Evolutionary conservation across 169 alveolate species (phyloP), one percentile per base, ranked within the genome.

Genomic region (Plasmodium blacklocki): DNA sequence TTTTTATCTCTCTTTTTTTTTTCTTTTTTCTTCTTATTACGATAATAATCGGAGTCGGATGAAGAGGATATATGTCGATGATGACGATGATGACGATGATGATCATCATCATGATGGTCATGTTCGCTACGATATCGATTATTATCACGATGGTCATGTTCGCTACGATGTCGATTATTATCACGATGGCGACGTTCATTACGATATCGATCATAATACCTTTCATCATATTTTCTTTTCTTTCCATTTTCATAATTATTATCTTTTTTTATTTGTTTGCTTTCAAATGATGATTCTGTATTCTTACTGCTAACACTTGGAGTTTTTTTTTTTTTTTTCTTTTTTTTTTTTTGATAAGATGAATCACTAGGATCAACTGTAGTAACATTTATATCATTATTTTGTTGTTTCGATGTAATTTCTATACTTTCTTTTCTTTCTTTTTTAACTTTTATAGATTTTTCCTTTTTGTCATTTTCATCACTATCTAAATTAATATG

Each of bases 351-450:
- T 56, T 14, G 12, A 56, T 56, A 56, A 5, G 64, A 56, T 2
- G 64, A 56, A 56, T 56, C 64, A 56, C 64, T 56, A 56, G 7
- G 21, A 56, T 56, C 21, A 43, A 9, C 6, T 72, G 47, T 43
- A 19, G 23, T 62, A 43, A 29, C 49, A 23, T 52, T 52, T 26
- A 5, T 47, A 7, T 45, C 15, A 18, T 12, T 15, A 14, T 39
- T 39, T 39, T 5, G 1, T 39, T 39, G 47, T 39, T 39, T 39
- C 5, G 47, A 39, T 39, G 11, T 39, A 39, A 5, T 39, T 39
- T 39, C 9, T 39, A 39, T 39, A 39, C 9, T 56, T 29, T 49
- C 12, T n/a, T 43, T 15, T 14, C 21, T 68, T 7, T 66, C 39
- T 19, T 54, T n/a, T 15, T 47, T 18, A 26, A 2, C 39, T 26